Evolutionary conservation across 129 eudicot species (phyloP), one percentile per base, ranked within the genome.

Genomic region (Solidago caesia): DNA sequence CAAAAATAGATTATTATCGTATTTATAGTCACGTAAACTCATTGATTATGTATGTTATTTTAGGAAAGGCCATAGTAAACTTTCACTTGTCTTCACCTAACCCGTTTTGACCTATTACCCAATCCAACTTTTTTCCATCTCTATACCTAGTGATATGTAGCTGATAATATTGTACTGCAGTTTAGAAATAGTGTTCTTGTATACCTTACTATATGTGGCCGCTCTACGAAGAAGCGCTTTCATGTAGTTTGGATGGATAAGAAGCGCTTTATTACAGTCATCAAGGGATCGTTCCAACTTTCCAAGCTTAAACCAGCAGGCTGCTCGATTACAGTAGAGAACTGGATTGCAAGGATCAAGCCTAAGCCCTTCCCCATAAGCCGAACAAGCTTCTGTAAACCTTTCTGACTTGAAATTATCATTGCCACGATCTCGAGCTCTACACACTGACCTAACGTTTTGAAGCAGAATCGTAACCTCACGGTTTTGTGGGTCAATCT

Each of bases 151-250:
- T 14, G 45, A 14, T 8, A 43, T 57, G 43, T 61, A 47, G 13
- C 26, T 48, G n/a, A 29, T 3, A 41, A 76, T 10, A n/a, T n/a
- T 2, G 21, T 6, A 45, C 15, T 4, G 44, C 44, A 29, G 14
- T 43, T 44, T 4, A 7, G 44, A 21, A 60, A 0, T 5, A 8
- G 62, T 41, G 39, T 56, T n/a, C 33, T 14, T n/a, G 65, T 48
- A 71, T 81, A 95, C 99, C 91, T 89, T 91, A 88, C 85, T 76
- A 75, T 87, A 74, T 74, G 99, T 85, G 71, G 94, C 92, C 77
- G 99, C 99, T 81, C 95, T 86, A 13, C 97, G 81, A n/a, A 87
- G 90, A 67, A 95, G 90, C 25, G 99, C 99, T 86, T 91, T 95
- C 5, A 82, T 80, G 86, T 95, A 91, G 45, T 81, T 85, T 1